Percentiles rank a stretch among this genome's conserved stretches.
phyloP scores from a whole-genome alignment of 108 stramenopile species.

The Skeletonema potamos region DNA sequence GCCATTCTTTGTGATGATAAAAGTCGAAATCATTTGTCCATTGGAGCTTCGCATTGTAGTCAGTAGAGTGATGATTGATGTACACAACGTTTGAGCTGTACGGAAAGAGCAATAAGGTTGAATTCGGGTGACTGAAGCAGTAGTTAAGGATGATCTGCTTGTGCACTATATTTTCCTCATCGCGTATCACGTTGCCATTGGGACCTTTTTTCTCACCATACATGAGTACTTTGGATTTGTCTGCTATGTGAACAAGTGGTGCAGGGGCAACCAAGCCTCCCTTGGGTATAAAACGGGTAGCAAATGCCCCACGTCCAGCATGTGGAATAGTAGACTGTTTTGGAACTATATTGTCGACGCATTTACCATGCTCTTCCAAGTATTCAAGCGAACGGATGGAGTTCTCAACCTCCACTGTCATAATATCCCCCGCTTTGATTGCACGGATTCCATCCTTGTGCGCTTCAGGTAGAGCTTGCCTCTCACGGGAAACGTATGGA shows the following conservation, averaged over 20 bases:
- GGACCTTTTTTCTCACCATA: slow-evolving; percentile 37
- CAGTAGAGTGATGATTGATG: slow-evolving; percentile 70
- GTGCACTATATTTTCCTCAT: slow-evolving; percentile 28
- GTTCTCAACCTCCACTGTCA: slow-evolving; percentile 44
- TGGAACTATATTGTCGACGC: slow-evolving; percentile 73
- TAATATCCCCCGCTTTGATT: slow-evolving; percentile 31
- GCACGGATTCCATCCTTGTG: slow-evolving; percentile 48
- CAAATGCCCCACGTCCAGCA: slow-evolving; percentile 82
- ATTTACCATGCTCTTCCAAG: slow-evolving; percentile 69
- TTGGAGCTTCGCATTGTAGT: slow-evolving; percentile 63
- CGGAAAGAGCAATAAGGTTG: slow-evolving; percentile 70
- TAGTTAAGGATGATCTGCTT: slow-evolving; percentile 81
- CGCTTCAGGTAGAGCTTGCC: slow-evolving; percentile 39
- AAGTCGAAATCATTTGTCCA: slow-evolving; percentile 61
- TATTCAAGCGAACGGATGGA: slow-evolving; percentile 50
- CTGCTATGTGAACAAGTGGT: slow-evolving; percentile 67
- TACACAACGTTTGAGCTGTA: slow-evolving; percentile 60
- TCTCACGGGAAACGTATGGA: slow-evolving; percentile 36
- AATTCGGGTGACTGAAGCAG: slow-evolving; percentile 76
- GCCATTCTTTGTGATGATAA: slow-evolving; percentile 64
- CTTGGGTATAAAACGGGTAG: slow-evolving; percentile 58
- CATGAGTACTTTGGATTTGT: slow-evolving; percentile 46
- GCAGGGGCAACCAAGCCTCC: slow-evolving; percentile 65
- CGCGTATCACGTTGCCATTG: slow-evolving; percentile 27
- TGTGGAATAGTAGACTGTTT: slow-evolving; percentile 60